These are phyloP conservation scores for Talaromyces liani DNA, from an alignment of 495 filamentous ascomycete genomes.

Conservation along the genomic window DNA sequence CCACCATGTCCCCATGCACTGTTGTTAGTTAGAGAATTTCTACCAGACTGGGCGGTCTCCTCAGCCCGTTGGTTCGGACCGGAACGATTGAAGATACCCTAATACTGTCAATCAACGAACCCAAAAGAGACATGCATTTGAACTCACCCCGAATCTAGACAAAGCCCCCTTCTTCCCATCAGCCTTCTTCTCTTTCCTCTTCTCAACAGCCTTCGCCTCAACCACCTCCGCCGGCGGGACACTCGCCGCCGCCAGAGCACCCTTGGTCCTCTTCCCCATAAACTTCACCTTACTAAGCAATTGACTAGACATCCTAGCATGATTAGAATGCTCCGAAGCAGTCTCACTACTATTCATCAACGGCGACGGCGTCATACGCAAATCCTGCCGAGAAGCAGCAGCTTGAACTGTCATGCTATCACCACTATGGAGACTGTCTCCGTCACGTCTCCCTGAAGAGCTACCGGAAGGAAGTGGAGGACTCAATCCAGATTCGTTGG, in stretches of 20 bases:
- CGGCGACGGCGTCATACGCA: conserved; percentile 8
- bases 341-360: conserved; percentile 1
- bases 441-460: neutral
- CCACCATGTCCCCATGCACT: neutral
- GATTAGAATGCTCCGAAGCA: neutral
- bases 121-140: too few species aligned
- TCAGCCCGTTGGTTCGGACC: neutral
- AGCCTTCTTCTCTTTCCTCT: neutral
- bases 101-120: neutral
- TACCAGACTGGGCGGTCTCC: neutral
- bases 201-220: neutral
- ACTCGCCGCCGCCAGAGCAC: neutral
- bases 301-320: neutral
- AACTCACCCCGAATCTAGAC: conserved; percentile 13
- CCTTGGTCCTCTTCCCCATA: conserved; percentile 3
- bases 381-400: conserved; percentile 10
- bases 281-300: conserved; percentile 5
- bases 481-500: neutral
- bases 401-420: conserved; percentile 11
- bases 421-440: conserved; percentile 7
- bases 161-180: conserved; percentile 14
- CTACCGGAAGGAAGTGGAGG: neutral
- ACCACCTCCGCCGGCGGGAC: neutral
- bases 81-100: conserved; percentile 19
- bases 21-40: neutral